Evolutionary conservation across 768 basidiomycete genomes (phyloP).

Genomic region (Termitomyces bulborhizus): DNA sequence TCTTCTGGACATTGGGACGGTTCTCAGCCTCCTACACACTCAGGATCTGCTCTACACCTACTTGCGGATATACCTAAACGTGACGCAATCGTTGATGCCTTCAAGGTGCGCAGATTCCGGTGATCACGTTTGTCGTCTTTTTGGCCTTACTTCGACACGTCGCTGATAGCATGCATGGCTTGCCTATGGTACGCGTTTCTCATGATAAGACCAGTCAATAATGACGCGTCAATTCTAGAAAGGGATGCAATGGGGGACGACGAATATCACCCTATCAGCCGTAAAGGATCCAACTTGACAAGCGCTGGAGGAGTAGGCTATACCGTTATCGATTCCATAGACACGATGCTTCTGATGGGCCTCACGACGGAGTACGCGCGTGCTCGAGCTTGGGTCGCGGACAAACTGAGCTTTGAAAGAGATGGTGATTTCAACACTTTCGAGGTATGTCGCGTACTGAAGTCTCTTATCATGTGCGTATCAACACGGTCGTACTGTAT

Average conservation of each 20-base stretch:
- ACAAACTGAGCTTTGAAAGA: constrained; percentile 65
- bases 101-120: constrained; percentile 48
- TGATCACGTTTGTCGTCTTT: neutral
- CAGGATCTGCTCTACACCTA: constrained; percentile 19
- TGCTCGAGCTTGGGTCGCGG: constrained; percentile 72
- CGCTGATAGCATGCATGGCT: constrained; percentile 69
- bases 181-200: constrained; percentile 61
- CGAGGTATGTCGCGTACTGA: constrained; percentile 51
- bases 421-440: constrained; percentile 84
- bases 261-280: constrained; percentile 84
- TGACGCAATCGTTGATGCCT: constrained; percentile 70
- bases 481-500: neutral
- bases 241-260: constrained; percentile 87
- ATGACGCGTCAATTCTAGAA: constrained; percentile 39
- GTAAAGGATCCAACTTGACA: constrained; percentile 73
- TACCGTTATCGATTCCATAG: constrained; percentile 82
- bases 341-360: constrained; percentile 84
- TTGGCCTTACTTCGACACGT: constrained; percentile 7
- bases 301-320: constrained; percentile 80
- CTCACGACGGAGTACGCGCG: constrained; percentile 72
- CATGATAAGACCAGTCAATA: neutral
- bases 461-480: neutral
- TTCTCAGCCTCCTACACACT: constrained; percentile 6
- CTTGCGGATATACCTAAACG: constrained; percentile 56
- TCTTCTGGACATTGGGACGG: constrained; percentile 32